Base-by-base conservation (phyloP, 176 grass and related monocot species). In the Phoenix roebelenii region DNA sequence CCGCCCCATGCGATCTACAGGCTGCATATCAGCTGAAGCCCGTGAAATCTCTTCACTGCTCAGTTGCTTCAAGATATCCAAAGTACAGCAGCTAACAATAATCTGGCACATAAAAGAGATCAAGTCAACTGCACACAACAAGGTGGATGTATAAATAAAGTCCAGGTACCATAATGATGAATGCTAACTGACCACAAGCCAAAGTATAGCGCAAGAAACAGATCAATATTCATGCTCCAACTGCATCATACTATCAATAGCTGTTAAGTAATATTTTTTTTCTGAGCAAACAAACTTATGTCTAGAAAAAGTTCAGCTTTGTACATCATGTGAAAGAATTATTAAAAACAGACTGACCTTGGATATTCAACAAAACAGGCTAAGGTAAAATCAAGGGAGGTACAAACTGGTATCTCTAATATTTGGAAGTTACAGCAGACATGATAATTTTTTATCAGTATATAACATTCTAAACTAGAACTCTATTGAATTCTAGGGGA, bases 21-120 rank as follows among this genome's bases (percentile, higher is more conserved):
- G 73, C 39, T 59, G 74, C 58, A 66, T 74, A 32, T 69, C 77
- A 75, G 76, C 35, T 77, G 72, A 66, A 54, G 73, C 83, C 29
- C 63, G 70, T 65, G 84, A 91, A 80, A 97, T 97, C 79, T 97
- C 92, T 64, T 97, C 87, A 67, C 81, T 73, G 16, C 87, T 97
- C 18, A 97, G 66, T 18, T 97, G 92, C 74, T 97, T 97, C 55
- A 97, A 71, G 63, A 91, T 84, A 72, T 97, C 87, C 53, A 91
- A 25, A 23, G 86, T 97, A 62, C 93, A 97, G 76, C 87, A 97
- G 18, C 93, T 62, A 88, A 97, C 75, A 25, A 69, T 57, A 75
- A 97, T 67, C 87, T 95, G 77, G 22, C 60, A 83, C 22, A 70
- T 16, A 17, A 53, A 72, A 78, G 16, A 76, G 18, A 71, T 77